Evolutionary conservation across 1,284 basidiomycete genomes (phyloP), one percentile per base, ranked within the genome.

Genomic region (Ceratobasidium sp.): DNA sequence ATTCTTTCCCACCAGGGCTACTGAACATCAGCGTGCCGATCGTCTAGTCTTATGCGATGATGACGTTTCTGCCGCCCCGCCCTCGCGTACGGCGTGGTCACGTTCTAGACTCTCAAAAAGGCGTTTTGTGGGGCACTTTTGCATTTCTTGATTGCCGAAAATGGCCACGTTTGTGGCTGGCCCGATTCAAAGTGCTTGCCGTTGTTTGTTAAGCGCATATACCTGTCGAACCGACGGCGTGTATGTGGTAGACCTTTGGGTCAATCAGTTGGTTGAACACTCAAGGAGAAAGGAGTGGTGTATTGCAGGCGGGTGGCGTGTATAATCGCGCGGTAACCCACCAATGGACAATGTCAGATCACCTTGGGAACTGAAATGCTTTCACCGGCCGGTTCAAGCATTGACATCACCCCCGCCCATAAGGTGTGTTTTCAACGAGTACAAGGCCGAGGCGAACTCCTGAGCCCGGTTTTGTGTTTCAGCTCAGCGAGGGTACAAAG

Each of bases 141-240:
- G 2, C 54, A 31, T 56, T 13, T 39, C 2, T 56, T 71, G 54
- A 71, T 71, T 71, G 68, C 68, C 68, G 68, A 69, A 39, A 59
- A 16, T n/a, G 56, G 43, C 41, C 41, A 61, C 43, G 43, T 59
- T 71, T 61, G 54, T 54, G 56, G 39, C 68, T 58, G 31, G 37
- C 22, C 34, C 41, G 37, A 13, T 11, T 51, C 48, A 16, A 22
- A 5, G 8, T 39, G 65, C 13, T 56, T 56, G 59, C n/a, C 7
- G 51, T 22, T 41, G n/a, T 54, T 41, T 54, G 65, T 43, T 16
- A 19, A 39, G 51, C 65, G 65, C 65, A 69, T 69, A 69, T 69
- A 69, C n/a, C 39, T 24, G 14, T 31, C 34, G 29, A 14, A 3
- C n/a, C 14, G 53, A 31, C 53, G 29, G 31, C 3, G 29, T 53